Evolutionary conservation across 352 stramenopile species (phyloP), one percentile per base, ranked within the genome.

Genomic region (Globisporangium polare): DNA sequence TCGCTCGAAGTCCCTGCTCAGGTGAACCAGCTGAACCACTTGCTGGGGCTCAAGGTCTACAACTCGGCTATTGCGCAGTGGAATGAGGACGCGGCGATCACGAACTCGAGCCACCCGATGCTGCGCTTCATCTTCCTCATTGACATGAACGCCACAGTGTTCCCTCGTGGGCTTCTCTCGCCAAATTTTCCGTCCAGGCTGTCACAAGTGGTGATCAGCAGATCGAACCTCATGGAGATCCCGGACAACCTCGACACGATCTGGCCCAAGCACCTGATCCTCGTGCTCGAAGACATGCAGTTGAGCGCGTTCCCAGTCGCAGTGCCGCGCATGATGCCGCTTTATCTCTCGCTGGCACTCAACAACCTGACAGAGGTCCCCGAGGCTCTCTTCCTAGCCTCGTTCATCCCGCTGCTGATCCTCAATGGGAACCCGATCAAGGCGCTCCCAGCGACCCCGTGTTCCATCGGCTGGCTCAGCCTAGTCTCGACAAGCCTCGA

Each of bases 41-140:
- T 60, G 15, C 22, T 66, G 17, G 60, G 39, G 0, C n/a, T 72
- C 26, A 72, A 75, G 41, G 31, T 72, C 1, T 61, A 62, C 65
- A 75, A 67, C 53, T 64, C 65, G 37, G 49, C 47, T 1, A 39
- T 69, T 15, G 17, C 46, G 0, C 27, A 53, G 0, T 75, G 65
- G 60, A 6, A 33, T 0, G 18, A 20, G 5, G 60, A 69, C 33
- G 60, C 60, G 0, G 60, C 64, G 35, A 9, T 72, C 26, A 72
- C 56, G 5, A 26, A 13, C 2, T 22, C 22, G 5, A 35, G 53
- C 10, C 64, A 69, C 18, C 52, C 64, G 2, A 50, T 26, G 2
- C 8, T 72, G 31, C 45, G 29, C 15, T 51, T 57, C 9, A 7
- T 67, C 1, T 52, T 61, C 5, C 10, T 72, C 22, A 41, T 70